These are phyloP conservation scores for Penicillium sp. DNA, from an alignment of 2,329 filamentous ascomycete species.

Conservation along the genomic window DNA sequence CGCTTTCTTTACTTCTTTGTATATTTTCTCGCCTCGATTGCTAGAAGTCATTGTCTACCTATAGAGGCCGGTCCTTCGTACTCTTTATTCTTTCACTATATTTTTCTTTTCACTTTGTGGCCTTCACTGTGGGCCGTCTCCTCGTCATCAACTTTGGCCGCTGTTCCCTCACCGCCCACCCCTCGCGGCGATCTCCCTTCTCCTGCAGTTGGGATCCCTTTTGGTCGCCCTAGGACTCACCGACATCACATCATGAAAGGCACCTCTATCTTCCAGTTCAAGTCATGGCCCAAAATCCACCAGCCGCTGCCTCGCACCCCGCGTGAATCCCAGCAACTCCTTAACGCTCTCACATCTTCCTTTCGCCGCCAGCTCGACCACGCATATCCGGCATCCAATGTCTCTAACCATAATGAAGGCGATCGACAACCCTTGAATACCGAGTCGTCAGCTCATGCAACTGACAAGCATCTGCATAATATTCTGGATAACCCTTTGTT, in stretches of 20 bases:
- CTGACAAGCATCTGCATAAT: slow-evolving; percentile 38
- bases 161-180: slow-evolving; percentile 24
- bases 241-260: slow-evolving; percentile 49
- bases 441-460: slow-evolving; percentile 32
- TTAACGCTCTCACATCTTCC: slow-evolving; percentile 60
- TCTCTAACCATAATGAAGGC: slow-evolving; percentile 14
- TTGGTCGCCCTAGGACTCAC: slow-evolving; percentile 6
- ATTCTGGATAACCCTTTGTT: slow-evolving; percentile 45
- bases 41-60: neutral
- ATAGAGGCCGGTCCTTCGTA: neutral
- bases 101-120: neutral
- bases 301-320: slow-evolving; percentile 52
- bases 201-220: neutral
- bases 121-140: slow-evolving; percentile 11
- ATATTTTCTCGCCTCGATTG: neutral
- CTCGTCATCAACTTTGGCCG: slow-evolving; percentile 25
- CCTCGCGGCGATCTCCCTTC: slow-evolving; percentile 21
- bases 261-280: slow-evolving; percentile 48
- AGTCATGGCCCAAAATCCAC: slow-evolving; percentile 55
- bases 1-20: neutral
- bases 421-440: slow-evolving; percentile 23
- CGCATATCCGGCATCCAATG: slow-evolving; percentile 49
- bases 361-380: slow-evolving; percentile 63
- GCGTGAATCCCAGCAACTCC: slow-evolving; percentile 58
- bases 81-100: neutral